Conservation (phyloP, 768 basidiomycete species). For the Roridomyces roridus region DNA sequence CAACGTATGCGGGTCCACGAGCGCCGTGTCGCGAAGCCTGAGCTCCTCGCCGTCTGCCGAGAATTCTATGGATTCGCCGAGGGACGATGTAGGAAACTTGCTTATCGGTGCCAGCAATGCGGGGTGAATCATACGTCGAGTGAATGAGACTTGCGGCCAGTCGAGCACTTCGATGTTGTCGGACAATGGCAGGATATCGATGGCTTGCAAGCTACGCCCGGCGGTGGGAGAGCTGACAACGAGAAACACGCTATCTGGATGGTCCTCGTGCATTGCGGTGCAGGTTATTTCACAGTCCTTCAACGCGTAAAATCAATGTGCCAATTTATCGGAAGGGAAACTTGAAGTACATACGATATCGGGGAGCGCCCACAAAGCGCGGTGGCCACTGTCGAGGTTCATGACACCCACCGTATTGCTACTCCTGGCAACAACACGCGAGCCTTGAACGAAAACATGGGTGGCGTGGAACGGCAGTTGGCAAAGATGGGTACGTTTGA, state of each 20-base stretch:
- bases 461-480: slow-evolving; percentile 6
- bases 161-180: not conserved
- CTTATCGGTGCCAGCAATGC: not conserved
- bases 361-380: slow-evolving; percentile 6
- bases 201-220: not conserved
- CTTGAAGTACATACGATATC: not conserved
- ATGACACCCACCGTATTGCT: not conserved
- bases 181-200: not conserved
- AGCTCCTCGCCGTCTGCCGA: not conserved
- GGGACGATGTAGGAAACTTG: not conserved
- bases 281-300: slow-evolving; percentile 2
- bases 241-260: not conserved
- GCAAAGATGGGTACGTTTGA: slow-evolving; percentile 7
- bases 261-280: not conserved
- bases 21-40: not conserved
- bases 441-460: not conserved
- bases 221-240: not conserved
- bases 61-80: not conserved
- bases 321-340: not conserved
- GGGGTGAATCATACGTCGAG: not conserved
- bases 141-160: not conserved
- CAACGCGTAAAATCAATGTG: not conserved
- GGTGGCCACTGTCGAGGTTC: not conserved
- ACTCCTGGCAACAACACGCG: not conserved
- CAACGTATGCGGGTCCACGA: not conserved